Evolutionary conservation across 2,329 filamentous ascomycete genomes (phyloP), one percentile per base, ranked within the genome.

Genomic region (Fusarium phyllophilum): DNA sequence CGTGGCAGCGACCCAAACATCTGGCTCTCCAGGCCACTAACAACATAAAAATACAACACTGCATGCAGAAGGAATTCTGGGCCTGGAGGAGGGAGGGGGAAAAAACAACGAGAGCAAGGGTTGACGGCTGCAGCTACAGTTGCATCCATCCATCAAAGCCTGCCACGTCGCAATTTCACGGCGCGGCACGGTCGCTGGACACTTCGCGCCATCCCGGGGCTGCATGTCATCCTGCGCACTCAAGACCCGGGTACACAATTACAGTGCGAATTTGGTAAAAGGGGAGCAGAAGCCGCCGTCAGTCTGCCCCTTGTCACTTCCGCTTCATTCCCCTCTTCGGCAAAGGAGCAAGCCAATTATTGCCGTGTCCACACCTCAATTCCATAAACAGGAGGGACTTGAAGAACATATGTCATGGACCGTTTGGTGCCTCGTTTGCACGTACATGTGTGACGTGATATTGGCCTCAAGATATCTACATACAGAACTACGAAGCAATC

Each of bases 121-220:
- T 63, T 55, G 48, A 57, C 44, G 51, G 39, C 14, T 36, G 55
- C 46, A 49, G 57, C 68, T 64, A 63, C 61, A 74, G 57, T 58
- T 56, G 62, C 58, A 59, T 70, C 62, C 48, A 69, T 72, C 72
- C 72, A 74, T 44, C 67, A 62, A 62, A 66, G 72, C 55, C 71
- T 77, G 78, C 77, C 77, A 79, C 76, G 78, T 79, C 77, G 77
- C 77, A 78, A 78, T 79, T 76, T 79, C 66, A 74, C 73, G 77
- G 78, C 68, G 77, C 77, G 77, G 75, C 75, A 71, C 75, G 73
- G 73, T 73, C 67, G 60, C 76, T 68, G 66, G 66, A 46, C 71
- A 72, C 75, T 78, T 77, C 64, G 66, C 77, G 77, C 77, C 77
- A 78, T 78, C 74, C 73, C 75, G 62, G 61, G 77, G 67, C 75